Evolutionary conservation across 208 protist genomes (phyloP).

Genomic region (Leishmania tarentolae): DNA sequence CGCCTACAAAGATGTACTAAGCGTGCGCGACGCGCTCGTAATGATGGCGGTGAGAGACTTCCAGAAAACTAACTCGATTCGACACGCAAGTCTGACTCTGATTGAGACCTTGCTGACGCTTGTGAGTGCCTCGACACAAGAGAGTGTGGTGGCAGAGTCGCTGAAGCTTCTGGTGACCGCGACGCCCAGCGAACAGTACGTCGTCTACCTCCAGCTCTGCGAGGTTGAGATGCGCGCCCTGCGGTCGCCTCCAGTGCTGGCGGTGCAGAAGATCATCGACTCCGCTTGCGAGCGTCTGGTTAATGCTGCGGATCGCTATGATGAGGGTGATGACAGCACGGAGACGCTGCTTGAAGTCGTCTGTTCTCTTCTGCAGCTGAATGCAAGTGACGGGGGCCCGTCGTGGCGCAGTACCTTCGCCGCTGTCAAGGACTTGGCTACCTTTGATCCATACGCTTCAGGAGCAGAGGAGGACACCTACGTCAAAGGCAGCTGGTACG

Average conservation of each 20-base stretch:
- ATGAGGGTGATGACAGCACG: slow-evolving; percentile 29
- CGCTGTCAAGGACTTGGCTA: slow-evolving; percentile 32
- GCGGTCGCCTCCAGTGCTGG: slow-evolving; percentile 15
- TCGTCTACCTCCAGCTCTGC: slow-evolving; percentile 39
- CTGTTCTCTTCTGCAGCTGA: slow-evolving; percentile 21
- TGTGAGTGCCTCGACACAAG: slow-evolving; percentile 15
- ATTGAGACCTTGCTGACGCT: slow-evolving; percentile 25
- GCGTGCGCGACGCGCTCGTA: neutral
- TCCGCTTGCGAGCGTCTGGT: slow-evolving; percentile 23
- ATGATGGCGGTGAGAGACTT: slow-evolving; percentile 27
- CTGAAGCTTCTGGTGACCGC: slow-evolving; percentile 18
- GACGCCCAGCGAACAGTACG: slow-evolving; percentile 18
- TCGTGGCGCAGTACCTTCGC: slow-evolving; percentile 31
- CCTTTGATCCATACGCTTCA: slow-evolving; percentile 51
- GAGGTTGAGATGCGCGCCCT: slow-evolving; percentile 26
- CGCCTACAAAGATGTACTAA: slow-evolving; percentile 29
- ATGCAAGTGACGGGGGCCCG: neutral
- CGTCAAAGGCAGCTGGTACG: slow-evolving; percentile 6
- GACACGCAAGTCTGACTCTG: slow-evolving; percentile 24
- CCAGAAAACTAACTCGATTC: slow-evolving; percentile 11
- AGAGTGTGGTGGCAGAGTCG: slow-evolving; percentile 22
- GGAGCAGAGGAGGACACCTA: slow-evolving; percentile 12
- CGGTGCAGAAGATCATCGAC: slow-evolving; percentile 20
- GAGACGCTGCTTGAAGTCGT: slow-evolving; percentile 31
- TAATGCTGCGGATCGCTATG: slow-evolving; percentile 16